Evolutionary conservation across 2,329 filamentous ascomycete genomes (phyloP).

Genomic region (Aureobasidium pullulans): DNA sequence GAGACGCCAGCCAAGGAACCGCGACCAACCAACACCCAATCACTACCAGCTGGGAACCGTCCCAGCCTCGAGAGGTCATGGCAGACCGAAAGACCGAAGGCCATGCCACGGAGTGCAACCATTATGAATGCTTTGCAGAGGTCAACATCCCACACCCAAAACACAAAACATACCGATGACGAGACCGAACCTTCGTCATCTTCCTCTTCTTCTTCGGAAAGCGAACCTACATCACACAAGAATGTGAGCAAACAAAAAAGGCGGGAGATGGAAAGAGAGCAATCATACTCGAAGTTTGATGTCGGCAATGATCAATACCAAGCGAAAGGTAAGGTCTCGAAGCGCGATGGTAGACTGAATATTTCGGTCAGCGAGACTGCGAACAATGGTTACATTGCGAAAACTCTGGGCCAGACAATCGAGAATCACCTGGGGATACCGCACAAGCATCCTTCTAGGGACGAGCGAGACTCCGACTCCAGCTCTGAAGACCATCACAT

Average conservation of each 20-base stretch:
- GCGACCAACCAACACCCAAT: neutral
- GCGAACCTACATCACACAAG: neutral
- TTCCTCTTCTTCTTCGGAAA: neutral
- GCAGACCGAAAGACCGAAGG: slow-evolving; percentile 12
- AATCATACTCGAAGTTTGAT: slow-evolving; percentile 47
- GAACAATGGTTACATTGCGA: slow-evolving; percentile 64
- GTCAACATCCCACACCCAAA: neutral
- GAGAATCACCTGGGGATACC: slow-evolving; percentile 44
- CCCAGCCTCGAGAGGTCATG: slow-evolving; percentile 9
- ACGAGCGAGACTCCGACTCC: neutral
- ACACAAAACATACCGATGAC: neutral
- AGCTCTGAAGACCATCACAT: slow-evolving; percentile 8
- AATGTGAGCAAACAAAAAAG: neutral
- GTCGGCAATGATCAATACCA: slow-evolving; percentile 58
- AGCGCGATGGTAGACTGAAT: slow-evolving; percentile 61
- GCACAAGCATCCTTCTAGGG: slow-evolving; percentile 23
- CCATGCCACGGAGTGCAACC: neutral
- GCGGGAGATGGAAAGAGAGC: slow-evolving; percentile 9
- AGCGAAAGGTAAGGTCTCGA: slow-evolving; percentile 58
- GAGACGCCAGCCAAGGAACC: neutral
- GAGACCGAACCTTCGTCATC: neutral
- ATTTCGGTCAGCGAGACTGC: slow-evolving; percentile 66
- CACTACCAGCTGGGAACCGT: neutral
- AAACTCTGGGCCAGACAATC: slow-evolving; percentile 60
- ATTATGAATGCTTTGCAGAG: slow-evolving; percentile 5